Base-by-base conservation (phyloP, 2,329 filamentous ascomycete species). In the Ilyonectria mors-panacis region DNA sequence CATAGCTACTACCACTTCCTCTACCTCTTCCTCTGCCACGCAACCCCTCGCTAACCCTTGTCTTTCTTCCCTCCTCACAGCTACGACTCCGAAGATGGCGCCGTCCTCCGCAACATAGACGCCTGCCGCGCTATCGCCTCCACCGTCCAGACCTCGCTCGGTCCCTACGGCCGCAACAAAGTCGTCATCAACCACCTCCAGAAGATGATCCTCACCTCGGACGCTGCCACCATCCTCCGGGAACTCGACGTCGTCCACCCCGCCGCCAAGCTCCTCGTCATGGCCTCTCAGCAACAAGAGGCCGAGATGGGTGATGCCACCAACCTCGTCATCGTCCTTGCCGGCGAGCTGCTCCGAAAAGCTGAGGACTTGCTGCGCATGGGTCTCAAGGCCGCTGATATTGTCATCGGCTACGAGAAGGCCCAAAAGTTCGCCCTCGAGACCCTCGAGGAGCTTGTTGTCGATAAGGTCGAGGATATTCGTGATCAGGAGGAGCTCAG, bases 161-260 rank as follows among this genome's bases (percentile, higher is more conserved):
- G 96, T 59, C 96, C 96, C 67, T 98, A 97, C 84, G 96, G 96
- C 78, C 93, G 96, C 83, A 99, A 99, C 88, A 99, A 99, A 87
- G 95, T 99, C 80, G 94, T 99, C 85, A 98, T 99, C 88, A 99
- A 99, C 87, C 97, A 99, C 85, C 88, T 99, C 70, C 94, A 97
- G 83, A 99, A 99, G 88, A 98, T 99, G 96, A 97, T 98, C 77
- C 88, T 99, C 72, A 99, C 97, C 75, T 98, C 95, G 68, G 96
- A 99, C 80, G 96, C 96, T 72, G 96, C 96, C 73, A 98, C 96
- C 48, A 99, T 99, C 80, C 89, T 99, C 76, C 92, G 94, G 78
- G 97, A 99, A 85, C 91, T 99, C 81, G 96, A 99, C 79, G 96
- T 99, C 70, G 95, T 99, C 63, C 96, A 99, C 85, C 96, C 97